phyloP scores from a whole-genome alignment of 345 rosid species.

The Brassica cretica region DNA sequence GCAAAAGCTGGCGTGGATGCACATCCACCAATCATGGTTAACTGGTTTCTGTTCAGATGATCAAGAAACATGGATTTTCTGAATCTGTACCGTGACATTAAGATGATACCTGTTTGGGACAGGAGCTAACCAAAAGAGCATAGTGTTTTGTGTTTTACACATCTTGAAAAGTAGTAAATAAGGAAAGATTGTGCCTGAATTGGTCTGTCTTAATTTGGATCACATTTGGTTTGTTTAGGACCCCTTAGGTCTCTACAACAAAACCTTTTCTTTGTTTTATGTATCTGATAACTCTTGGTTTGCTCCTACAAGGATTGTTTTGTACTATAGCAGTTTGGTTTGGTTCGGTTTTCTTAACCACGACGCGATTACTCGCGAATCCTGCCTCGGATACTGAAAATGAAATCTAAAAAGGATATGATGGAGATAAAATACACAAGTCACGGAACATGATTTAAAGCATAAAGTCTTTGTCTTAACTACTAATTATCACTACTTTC shows the following conservation, averaged over 20 bases:
- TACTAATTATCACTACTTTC: constrained; percentile 32
- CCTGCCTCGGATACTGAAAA: background rate
- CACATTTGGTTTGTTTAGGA: background rate
- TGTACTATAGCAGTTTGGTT: background rate
- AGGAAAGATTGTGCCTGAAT: background rate
- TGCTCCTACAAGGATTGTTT: background rate
- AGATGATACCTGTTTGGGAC: constrained; percentile 23
- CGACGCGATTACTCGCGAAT: background rate
- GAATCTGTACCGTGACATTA: constrained; percentile 9
- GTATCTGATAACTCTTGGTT: background rate
- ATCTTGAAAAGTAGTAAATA: background rate
- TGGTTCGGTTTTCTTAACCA: background rate
- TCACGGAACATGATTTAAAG: constrained; percentile 35
- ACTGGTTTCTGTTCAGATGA: constrained; percentile 26
- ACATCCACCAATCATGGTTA: constrained; percentile 39
- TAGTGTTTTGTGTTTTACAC: background rate
- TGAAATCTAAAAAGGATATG: background rate
- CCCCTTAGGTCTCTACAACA: constrained; percentile 5
- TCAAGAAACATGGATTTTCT: constrained; percentile 33
- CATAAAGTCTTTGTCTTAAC: constrained; percentile 24
- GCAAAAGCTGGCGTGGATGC: constrained; percentile 34
- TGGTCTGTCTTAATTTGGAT: background rate
- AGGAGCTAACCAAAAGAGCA: constrained; percentile 29
- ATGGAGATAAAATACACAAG: constrained; percentile 26
- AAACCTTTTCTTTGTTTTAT: background rate